Evolutionary conservation across 2,329 filamentous ascomycete species (phyloP).

Genomic region (Penicillium sp.): DNA sequence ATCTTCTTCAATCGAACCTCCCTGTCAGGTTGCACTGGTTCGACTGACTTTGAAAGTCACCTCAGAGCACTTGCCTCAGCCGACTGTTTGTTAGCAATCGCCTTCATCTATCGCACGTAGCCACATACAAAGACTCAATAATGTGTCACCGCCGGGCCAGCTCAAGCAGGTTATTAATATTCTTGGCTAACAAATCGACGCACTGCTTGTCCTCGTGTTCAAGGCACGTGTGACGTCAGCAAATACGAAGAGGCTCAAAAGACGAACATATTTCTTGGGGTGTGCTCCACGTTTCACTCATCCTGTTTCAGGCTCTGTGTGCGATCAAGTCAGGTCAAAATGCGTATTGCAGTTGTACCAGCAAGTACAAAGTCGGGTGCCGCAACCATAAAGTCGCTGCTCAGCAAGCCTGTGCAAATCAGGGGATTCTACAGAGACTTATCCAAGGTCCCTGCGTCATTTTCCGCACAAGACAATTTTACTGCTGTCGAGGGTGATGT

Average conservation of each 20-base stretch:
- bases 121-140: too few species aligned
- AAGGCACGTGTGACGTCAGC: background rate
- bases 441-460: slow-evolving; percentile 8
- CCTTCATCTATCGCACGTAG: too few species aligned
- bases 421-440: slow-evolving; percentile 17
- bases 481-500: slow-evolving; percentile 13
- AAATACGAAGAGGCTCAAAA: background rate
- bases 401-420: slow-evolving; percentile 5
- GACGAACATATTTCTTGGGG: background rate
- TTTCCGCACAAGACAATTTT: slow-evolving; percentile 12
- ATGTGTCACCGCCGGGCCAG: too few species aligned
- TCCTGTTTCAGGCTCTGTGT: background rate
- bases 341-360: slow-evolving; percentile 16
- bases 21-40: too few species aligned
- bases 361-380: slow-evolving; percentile 15
- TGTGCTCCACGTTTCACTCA: background rate
- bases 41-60: too few species aligned
- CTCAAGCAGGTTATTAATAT: background rate
- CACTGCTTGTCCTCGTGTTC: background rate
- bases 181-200: background rate
- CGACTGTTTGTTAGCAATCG: too few species aligned
- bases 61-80: too few species aligned
- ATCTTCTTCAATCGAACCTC: too few species aligned
- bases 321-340: background rate
- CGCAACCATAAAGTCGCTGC: slow-evolving; percentile 13